phyloP scores from a whole-genome alignment of 495 filamentous ascomycete species.

The Lasiosphaeria miniovina region DNA sequence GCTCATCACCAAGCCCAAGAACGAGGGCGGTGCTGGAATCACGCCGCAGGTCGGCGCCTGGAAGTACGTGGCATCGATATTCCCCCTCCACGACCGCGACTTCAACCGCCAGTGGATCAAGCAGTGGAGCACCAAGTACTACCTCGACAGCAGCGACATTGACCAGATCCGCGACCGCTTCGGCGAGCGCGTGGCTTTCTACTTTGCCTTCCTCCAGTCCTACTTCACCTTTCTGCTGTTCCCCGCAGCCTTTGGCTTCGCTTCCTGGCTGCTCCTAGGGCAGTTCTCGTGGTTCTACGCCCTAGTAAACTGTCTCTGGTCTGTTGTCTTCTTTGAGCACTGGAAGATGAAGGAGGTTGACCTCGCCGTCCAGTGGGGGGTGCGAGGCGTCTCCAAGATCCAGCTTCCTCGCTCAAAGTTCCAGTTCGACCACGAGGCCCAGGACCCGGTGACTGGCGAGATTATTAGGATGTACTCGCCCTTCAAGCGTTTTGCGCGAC shows the following conservation, averaged over 20 bases:
- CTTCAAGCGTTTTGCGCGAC: constrained; percentile 69
- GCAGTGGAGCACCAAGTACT: constrained; percentile 79
- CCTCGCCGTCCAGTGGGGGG: constrained; percentile 87
- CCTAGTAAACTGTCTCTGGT: constrained; percentile 79
- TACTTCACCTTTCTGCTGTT: constrained; percentile 86
- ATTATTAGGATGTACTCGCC: constrained; percentile 72
- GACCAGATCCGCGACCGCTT: constrained; percentile 83
- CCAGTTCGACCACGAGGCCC: constrained; percentile 66
- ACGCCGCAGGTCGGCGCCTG: constrained; percentile 78
- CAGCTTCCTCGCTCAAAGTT: constrained; percentile 76
- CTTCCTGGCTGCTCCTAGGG: constrained; percentile 78
- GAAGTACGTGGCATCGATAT: constrained; percentile 80
- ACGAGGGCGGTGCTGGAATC: constrained; percentile 87
- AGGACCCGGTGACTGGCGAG: constrained; percentile 85
- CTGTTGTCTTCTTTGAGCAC: constrained; percentile 87
- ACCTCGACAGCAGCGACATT: constrained; percentile 72
- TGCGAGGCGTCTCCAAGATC: constrained; percentile 80
- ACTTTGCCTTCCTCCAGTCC: constrained; percentile 92
- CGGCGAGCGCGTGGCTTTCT: constrained; percentile 92
- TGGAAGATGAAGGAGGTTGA: constrained; percentile 96
- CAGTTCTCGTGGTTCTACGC: constrained; percentile 83
- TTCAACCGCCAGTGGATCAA: constrained; percentile 92
- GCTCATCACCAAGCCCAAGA: constrained; percentile 75
- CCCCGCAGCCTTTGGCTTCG: constrained; percentile 78
- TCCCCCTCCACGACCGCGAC: constrained; percentile 80